These are phyloP conservation scores for Meripilus lineatus DNA, from an alignment of 1,284 basidiomycete species.

Conservation along the genomic window DNA sequence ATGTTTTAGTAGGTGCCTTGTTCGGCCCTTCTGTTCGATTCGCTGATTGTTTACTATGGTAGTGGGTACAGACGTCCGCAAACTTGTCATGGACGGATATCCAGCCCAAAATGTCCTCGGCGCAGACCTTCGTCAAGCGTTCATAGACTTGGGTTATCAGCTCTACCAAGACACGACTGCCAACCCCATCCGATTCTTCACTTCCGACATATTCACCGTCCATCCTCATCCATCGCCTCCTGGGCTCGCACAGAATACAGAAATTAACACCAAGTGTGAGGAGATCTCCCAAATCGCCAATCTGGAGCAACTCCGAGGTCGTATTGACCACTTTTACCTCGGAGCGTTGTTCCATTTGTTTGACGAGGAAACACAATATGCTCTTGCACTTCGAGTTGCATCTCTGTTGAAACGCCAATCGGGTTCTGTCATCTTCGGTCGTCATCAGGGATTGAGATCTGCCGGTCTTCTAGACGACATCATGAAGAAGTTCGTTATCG, in stretches of 20 bases:
- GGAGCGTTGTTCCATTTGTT: conserved; percentile 35
- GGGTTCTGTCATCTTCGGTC: conserved; percentile 26
- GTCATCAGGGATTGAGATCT: conserved; percentile 26
- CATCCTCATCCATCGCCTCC: conserved; percentile 1
- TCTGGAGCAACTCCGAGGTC: conserved; percentile 17
- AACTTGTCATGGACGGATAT: conserved; percentile 29
- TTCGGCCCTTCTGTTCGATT: background rate
- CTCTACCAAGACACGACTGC: conserved; percentile 22
- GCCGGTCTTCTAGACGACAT: conserved; percentile 26
- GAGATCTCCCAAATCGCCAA: conserved; percentile 12
- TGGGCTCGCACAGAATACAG: background rate
- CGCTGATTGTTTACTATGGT: too few species aligned
- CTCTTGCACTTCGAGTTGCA: conserved; percentile 26
- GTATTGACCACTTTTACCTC: conserved; percentile 25
- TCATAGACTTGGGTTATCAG: conserved; percentile 27
- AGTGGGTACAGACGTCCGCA: conserved; percentile 34
- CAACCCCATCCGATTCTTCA: conserved; percentile 27
- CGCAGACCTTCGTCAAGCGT: conserved; percentile 28
- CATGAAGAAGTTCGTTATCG: conserved; percentile 19
- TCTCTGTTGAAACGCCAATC: conserved; percentile 19
- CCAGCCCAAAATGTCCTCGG: conserved; percentile 24
- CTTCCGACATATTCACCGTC: conserved; percentile 28
- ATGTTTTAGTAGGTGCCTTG: conserved; percentile 29
- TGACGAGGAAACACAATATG: conserved; percentile 29
- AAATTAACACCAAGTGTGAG: background rate